These are phyloP conservation scores for Epichloe baconii DNA, from an alignment of 2,329 filamentous ascomycete species.

Conservation along the genomic window DNA sequence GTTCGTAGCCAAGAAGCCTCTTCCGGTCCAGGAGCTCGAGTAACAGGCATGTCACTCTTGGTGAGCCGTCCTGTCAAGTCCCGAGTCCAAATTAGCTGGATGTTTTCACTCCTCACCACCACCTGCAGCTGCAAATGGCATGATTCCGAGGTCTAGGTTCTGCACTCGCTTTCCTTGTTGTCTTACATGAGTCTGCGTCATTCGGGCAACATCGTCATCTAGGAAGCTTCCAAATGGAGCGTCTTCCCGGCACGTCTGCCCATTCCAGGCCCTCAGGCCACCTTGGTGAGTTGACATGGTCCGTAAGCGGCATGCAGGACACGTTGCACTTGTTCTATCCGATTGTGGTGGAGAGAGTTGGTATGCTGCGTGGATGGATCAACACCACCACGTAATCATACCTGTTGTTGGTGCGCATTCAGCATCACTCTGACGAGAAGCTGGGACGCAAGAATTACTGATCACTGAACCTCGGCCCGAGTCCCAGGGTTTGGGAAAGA, in stretches of 20 bases:
- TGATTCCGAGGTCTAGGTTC: too few species aligned
- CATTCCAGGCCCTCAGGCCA: neutral
- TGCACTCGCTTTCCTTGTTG: too few species aligned
- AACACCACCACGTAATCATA: neutral
- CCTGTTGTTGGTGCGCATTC: neutral
- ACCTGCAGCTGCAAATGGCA: too few species aligned
- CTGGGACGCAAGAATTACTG: neutral
- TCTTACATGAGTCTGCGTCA: neutral
- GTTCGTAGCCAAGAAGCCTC: too few species aligned
- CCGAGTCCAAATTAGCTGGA: too few species aligned
- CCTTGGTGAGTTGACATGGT: neutral
- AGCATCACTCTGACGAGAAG: neutral
- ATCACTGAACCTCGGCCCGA: neutral
- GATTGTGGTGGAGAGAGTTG: neutral
- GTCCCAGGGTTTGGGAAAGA: too few species aligned
- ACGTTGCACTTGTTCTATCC: neutral
- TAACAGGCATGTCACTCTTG: too few species aligned
- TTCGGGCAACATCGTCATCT: neutral
- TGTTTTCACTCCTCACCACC: too few species aligned
- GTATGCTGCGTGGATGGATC: neutral
- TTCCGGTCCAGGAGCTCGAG: too few species aligned
- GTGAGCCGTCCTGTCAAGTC: too few species aligned
- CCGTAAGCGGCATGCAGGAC: neutral
- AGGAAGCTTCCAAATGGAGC: neutral
- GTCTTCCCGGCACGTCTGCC: neutral